Evolutionary conservation across 2,329 filamentous ascomycete species (phyloP).

Genomic region (Ophiocordyceps robertsii): DNA sequence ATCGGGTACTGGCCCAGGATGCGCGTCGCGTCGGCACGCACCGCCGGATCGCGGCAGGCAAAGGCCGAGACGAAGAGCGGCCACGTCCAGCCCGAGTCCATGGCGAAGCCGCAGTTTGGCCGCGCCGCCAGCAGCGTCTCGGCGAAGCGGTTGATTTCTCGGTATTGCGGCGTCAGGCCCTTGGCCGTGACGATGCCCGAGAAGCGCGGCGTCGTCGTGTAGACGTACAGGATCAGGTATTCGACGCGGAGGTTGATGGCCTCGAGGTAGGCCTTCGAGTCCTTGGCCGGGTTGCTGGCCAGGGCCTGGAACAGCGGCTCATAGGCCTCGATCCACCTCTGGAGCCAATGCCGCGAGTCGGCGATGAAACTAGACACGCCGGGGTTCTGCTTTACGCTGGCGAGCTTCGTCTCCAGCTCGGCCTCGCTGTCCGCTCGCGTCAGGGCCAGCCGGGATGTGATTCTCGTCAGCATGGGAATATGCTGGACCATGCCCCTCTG

Average conservation of each 20-base stretch:
- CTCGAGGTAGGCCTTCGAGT: slow-evolving; percentile 16
- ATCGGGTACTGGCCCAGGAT: slow-evolving; percentile 27
- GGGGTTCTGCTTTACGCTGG: slow-evolving; percentile 15
- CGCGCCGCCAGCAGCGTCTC: slow-evolving; percentile 22
- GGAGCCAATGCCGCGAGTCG: slow-evolving; percentile 23
- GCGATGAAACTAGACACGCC: slow-evolving; percentile 18
- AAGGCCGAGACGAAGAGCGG: slow-evolving; percentile 27
- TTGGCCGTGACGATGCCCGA: slow-evolving; percentile 20
- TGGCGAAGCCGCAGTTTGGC: slow-evolving; percentile 25
- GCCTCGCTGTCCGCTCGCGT: slow-evolving; percentile 11
- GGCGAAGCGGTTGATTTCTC: slow-evolving; percentile 24
- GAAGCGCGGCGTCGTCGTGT: slow-evolving; percentile 23
- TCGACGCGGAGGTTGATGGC: slow-evolving; percentile 28
- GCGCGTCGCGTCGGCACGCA: slow-evolving; percentile 25
- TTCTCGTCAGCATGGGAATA: slow-evolving; percentile 19
- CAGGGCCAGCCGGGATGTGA: slow-evolving; percentile 16
- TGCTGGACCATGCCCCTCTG: slow-evolving; percentile 23
- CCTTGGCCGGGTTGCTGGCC: slow-evolving; percentile 9
- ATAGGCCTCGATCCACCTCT: slow-evolving; percentile 25
- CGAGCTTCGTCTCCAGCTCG: slow-evolving; percentile 16
- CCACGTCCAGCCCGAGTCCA: slow-evolving; percentile 33
- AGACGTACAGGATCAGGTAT: slow-evolving; percentile 26
- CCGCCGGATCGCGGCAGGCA: slow-evolving; percentile 23
- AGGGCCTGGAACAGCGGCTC: slow-evolving; percentile 18
- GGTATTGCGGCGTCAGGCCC: slow-evolving; percentile 26